phyloP scores from a whole-genome alignment of 106 monocot species.

The Allium fistulosum region DNA sequence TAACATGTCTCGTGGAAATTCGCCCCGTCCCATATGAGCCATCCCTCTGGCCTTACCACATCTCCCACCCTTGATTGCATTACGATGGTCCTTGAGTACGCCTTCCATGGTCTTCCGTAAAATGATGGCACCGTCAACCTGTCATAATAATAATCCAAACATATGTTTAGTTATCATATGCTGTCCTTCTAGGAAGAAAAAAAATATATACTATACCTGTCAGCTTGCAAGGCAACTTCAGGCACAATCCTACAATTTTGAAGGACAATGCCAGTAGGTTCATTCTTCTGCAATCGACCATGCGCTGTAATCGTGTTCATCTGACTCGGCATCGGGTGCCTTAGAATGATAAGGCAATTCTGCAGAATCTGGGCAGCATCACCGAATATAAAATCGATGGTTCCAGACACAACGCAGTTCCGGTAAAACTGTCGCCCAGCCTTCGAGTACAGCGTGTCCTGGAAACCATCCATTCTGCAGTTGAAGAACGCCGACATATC shows the following conservation, averaged over 20 bases:
- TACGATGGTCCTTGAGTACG: conserved; percentile 25
- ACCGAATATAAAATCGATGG: conserved; percentile 61
- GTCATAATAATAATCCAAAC: no score
- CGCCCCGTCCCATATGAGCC: conserved; percentile 15
- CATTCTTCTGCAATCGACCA: conserved; percentile 17
- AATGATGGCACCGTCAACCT: conserved; percentile 16
- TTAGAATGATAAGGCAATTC: conserved; percentile 35
- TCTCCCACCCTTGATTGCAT: conserved; percentile 26
- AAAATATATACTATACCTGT: background rate
- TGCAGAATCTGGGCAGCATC: conserved; percentile 25
- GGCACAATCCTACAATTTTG: conserved; percentile 30
- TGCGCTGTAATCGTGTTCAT: conserved; percentile 48
- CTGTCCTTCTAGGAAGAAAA: no score
- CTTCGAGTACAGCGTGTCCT: conserved; percentile 36
- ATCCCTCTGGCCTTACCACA: conserved; percentile 28
- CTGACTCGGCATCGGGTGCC: conserved; percentile 31
- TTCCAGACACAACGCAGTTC: conserved; percentile 42
- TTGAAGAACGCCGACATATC: conserved; percentile 32
- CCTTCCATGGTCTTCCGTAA: conserved; percentile 42
- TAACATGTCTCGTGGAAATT: conserved; percentile 11
- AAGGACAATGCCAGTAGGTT: conserved; percentile 33
- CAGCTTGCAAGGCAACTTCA: conserved; percentile 9
- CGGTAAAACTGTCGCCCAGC: conserved; percentile 34
- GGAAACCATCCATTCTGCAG: conserved; percentile 40
- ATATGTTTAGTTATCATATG: no score